A percentile compares a stretch with the other conserved stretches of the same genome.
phyloP scores from a whole-genome alignment of 169 alveolate genomes.

The Plasmodium knowlesi region DNA sequence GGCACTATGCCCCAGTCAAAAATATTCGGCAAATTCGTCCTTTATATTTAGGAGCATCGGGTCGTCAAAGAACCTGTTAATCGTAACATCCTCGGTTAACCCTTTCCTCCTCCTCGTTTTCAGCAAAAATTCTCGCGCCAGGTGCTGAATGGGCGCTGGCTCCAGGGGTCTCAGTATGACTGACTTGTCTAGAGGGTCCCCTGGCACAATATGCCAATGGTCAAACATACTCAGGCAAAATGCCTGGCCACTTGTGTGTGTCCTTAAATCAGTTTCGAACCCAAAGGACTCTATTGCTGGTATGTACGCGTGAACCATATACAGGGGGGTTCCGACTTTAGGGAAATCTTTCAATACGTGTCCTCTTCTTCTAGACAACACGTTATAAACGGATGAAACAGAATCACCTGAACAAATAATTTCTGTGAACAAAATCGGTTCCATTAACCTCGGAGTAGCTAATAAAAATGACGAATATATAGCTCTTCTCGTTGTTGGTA shows the following conservation, averaged over 20 bases:
- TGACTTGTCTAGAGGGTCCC: conserved; percentile 99
- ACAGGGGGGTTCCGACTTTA: conserved; percentile 94
- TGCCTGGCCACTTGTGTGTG: conserved; percentile 98
- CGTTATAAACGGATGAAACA: conserved; percentile 95
- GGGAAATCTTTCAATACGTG: conserved; percentile 93
- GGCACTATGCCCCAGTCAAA: conserved; percentile 71
- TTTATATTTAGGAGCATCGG: conserved; percentile 84
- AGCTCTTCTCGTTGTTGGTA: conserved; percentile 97
- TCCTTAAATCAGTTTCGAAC: conserved; percentile 98
- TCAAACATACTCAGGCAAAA: conserved; percentile 96
- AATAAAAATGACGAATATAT: conserved; percentile 98
- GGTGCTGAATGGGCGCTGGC: conserved; percentile 97
- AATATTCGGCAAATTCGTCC: conserved; percentile 78
- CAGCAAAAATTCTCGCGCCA: conserved; percentile 98
- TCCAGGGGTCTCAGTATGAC: conserved; percentile 95
- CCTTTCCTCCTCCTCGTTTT: conserved; percentile 98
- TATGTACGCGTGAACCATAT: conserved; percentile 94
- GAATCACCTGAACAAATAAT: conserved; percentile 98
- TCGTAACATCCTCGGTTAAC: conserved; percentile 89
- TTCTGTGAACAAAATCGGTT: conserved; percentile 96
- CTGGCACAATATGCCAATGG: conserved; percentile 98
- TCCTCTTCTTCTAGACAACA: conserved; percentile 93
- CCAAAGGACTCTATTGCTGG: conserved; percentile 99
- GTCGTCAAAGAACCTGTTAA: conserved; percentile 92
- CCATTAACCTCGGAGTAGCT: conserved; percentile 99